phyloP scores from a whole-genome alignment of 345 rosid genomes.

The Erysimum cheiranthoides region DNA sequence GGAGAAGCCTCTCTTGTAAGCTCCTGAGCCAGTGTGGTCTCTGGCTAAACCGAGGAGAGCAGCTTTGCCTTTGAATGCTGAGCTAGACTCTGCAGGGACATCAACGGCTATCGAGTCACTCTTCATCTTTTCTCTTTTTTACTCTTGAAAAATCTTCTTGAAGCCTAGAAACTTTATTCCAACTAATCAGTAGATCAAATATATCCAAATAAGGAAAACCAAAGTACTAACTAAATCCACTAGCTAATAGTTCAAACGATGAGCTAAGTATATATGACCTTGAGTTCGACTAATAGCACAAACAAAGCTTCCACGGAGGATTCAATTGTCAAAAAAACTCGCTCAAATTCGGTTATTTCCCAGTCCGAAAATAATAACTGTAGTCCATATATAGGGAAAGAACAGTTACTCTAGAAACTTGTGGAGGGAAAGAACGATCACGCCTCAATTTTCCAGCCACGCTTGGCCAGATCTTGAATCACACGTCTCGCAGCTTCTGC shows the following conservation, averaged over 20 bases:
- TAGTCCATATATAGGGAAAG: constrained; percentile 6
- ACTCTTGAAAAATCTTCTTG: neutral
- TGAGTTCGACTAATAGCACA: neutral
- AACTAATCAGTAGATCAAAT: constrained; percentile 32
- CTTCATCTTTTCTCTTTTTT: constrained; percentile 30
- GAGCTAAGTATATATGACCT: constrained; percentile 15
- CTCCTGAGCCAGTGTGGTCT: constrained; percentile 38
- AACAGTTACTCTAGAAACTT: constrained; percentile 26
- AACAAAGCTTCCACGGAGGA: neutral
- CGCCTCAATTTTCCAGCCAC: constrained; percentile 64
- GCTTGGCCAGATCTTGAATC: constrained; percentile 64
- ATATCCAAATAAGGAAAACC: constrained; percentile 16
- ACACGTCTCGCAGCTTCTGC: constrained; percentile 79
- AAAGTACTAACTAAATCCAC: constrained; percentile 24
- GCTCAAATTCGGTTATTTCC: neutral
- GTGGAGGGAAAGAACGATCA: constrained; percentile 12
- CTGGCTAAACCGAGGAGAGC: constrained; percentile 41
- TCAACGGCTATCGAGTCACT: constrained; percentile 36
- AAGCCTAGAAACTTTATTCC: constrained; percentile 21
- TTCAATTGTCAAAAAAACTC: neutral
- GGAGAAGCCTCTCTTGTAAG: constrained; percentile 58
- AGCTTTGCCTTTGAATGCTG: constrained; percentile 47
- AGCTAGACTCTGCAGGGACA: constrained; percentile 42
- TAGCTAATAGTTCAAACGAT: constrained; percentile 15
- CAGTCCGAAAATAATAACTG: neutral